Evolutionary conservation across 495 filamentous ascomycete species (phyloP).

Genomic region (Xylaria longipes): DNA sequence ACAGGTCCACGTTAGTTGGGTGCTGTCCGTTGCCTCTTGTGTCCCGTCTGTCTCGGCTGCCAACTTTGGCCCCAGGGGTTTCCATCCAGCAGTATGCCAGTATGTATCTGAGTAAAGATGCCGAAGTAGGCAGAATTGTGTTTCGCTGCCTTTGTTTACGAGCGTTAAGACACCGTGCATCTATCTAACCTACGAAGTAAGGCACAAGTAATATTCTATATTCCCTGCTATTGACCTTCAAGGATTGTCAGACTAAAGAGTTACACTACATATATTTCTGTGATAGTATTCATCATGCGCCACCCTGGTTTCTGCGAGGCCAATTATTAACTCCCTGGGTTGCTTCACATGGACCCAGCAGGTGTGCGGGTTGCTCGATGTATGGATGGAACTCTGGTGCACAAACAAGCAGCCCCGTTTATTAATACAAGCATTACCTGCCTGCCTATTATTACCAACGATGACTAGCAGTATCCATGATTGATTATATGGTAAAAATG

Average conservation of each 20-base stretch:
- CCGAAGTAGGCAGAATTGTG: not conserved
- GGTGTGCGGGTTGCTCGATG: not conserved
- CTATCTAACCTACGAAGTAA: not conserved
- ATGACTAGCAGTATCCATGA: not conserved
- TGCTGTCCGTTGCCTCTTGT: slow-evolving; percentile 9
- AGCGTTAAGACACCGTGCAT: not conserved
- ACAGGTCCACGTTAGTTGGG: slow-evolving; percentile 19
- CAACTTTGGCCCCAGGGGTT: slow-evolving; percentile 2
- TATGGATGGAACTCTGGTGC: not conserved
- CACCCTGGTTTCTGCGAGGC: not conserved
- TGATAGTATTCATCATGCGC: not conserved
- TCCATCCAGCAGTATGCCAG: not conserved
- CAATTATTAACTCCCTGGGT: not conserved
- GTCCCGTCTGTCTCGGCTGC: slow-evolving; percentile 26
- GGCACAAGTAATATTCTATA: not conserved
- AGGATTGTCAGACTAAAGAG: not conserved
- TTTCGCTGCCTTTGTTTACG: not conserved
- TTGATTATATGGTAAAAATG: not conserved
- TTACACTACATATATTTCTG: not conserved
- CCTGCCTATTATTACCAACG: not conserved
- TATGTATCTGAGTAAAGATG: not conserved
- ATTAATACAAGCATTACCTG: not conserved
- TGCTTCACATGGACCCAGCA: not conserved
- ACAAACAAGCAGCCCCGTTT: not conserved
- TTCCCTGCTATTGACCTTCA: not conserved